Conservation (phyloP, 2,329 filamentous ascomycete genomes). For the Fusarium globosum region DNA sequence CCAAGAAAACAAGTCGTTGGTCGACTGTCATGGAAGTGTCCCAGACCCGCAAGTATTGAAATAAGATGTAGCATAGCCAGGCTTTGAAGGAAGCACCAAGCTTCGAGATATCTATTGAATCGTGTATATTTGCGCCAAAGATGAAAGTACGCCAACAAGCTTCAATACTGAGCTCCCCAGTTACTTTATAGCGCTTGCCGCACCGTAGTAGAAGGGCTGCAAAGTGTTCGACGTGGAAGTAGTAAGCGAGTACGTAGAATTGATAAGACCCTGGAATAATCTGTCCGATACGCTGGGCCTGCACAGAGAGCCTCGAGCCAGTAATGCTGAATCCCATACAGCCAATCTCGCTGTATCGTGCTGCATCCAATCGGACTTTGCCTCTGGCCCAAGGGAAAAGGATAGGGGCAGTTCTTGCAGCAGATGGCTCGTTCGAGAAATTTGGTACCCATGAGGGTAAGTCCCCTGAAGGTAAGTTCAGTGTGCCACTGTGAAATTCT, state of each 20-base stretch:
- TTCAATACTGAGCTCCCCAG: not conserved
- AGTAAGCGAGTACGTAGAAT: not conserved
- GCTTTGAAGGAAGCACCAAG: not conserved
- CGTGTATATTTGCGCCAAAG: not conserved
- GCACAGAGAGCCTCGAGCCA: not conserved
- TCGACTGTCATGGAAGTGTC: not conserved
- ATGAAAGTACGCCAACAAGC: not conserved
- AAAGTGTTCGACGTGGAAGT: not conserved
- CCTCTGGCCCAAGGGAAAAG: not conserved
- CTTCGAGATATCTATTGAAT: not conserved
- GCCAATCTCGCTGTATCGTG: not conserved
- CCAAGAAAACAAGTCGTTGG: not conserved
- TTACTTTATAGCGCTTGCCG: not conserved
- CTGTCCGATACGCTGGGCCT: not conserved
- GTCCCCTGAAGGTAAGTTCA: not conserved
- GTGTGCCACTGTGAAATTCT: not conserved
- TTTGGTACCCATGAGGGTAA: not conserved
- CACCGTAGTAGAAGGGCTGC: not conserved
- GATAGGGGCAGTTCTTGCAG: not conserved
- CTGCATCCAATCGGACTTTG: not conserved
- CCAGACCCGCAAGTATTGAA: not conserved
- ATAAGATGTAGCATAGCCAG: not conserved
- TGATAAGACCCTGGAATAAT: not conserved
- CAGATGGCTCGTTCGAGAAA: not conserved
- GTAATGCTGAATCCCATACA: not conserved